These are phyloP conservation scores for Salix suchowensis DNA, from an alignment of 345 rosid genomes.

Conservation along the genomic window DNA sequence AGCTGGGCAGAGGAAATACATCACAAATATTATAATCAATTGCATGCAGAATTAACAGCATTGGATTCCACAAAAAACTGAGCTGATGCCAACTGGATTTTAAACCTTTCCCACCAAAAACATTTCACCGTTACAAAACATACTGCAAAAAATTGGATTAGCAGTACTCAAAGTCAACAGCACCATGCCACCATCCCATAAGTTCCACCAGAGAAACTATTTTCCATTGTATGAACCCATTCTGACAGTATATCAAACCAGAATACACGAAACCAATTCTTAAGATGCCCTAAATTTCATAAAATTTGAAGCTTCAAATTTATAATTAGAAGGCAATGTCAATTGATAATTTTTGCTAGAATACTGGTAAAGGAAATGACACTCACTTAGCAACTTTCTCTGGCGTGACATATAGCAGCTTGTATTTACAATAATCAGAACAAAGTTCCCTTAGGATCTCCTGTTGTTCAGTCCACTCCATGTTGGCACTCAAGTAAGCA, in stretches of 20 bases:
- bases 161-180: not conserved
- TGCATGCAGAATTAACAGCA: not conserved
- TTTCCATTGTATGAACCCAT: not conserved
- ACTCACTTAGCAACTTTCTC: conserved; percentile 99
- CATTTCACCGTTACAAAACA: not conserved
- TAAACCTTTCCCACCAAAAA: not conserved
- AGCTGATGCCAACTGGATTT: not conserved
- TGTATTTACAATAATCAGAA: conserved; percentile 78
- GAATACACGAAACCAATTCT: not conserved
- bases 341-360: not conserved
- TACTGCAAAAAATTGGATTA: not conserved
- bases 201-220: not conserved
- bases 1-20: not conserved
- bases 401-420: conserved; percentile 87
- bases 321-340: not conserved
- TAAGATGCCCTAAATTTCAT: not conserved
- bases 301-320: not conserved
- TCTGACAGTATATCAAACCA: not conserved
- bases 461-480: conserved; percentile 97
- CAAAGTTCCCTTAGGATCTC: conserved; percentile 80
- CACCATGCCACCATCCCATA: not conserved
- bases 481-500: conserved; percentile 80
- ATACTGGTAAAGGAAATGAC: not conserved
- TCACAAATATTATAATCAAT: not conserved
- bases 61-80: not conserved